Evolutionary conservation across 2,329 filamentous ascomycete species (phyloP).

Genomic region (Dactylellina parvicollis): DNA sequence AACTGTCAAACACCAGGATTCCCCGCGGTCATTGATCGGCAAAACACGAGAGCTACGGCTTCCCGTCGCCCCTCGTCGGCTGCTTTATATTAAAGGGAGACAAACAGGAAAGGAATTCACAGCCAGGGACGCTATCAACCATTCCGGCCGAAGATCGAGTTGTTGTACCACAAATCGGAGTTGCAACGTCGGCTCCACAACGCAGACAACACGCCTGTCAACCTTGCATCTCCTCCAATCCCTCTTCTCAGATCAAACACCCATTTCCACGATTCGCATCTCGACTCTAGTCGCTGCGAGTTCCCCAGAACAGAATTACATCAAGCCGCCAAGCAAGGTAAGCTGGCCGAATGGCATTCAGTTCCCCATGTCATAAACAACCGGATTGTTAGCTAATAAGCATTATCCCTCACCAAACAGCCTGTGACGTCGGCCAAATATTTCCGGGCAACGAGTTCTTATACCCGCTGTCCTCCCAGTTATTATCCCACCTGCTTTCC

Average conservation of each 20-base stretch:
- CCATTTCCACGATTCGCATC: conserved; percentile 23
- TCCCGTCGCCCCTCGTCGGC: conserved; percentile 7
- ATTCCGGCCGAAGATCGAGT: conserved; percentile 25
- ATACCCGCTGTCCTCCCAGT: conserved; percentile 15
- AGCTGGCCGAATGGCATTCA: neutral
- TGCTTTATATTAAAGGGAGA: conserved; percentile 1
- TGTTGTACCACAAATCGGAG: conserved; percentile 23
- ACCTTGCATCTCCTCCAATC: neutral
- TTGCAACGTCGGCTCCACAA: conserved; percentile 43
- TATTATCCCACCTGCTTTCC: conserved; percentile 8
- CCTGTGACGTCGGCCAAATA: conserved; percentile 47
- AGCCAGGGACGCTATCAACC: conserved; percentile 18
- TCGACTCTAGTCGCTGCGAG: neutral
- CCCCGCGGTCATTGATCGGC: conserved; percentile 8
- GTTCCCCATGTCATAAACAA: conserved; percentile 35
- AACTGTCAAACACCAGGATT: conserved; percentile 1
- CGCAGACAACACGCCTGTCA: conserved; percentile 6
- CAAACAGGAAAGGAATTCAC: neutral
- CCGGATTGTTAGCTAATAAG: conserved; percentile 40
- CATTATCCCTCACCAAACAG: conserved; percentile 27
- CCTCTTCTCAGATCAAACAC: conserved; percentile 22
- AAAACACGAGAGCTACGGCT: neutral
- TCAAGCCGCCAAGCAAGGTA: conserved; percentile 10
- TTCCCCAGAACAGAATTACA: conserved; percentile 18
- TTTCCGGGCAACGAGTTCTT: conserved; percentile 30